Evolutionary conservation across 139 green algal species (phyloP), one percentile per base, ranked within the genome.

Genomic region (Coelastrella sp.): DNA sequence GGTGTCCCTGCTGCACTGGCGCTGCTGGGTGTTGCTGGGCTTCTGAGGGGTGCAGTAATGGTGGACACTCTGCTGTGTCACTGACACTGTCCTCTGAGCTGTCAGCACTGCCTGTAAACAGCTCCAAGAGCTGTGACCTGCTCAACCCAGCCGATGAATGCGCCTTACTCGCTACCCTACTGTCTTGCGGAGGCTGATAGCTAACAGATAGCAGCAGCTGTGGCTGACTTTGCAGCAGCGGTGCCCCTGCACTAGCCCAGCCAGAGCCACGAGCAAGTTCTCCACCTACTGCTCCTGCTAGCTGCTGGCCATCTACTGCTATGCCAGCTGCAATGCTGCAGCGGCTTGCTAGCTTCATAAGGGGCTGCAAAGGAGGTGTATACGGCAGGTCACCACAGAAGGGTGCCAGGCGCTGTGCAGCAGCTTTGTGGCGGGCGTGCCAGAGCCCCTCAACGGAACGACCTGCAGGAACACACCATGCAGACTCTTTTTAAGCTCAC

Each of bases 341-440:
- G 78, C 57, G 61, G 32, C 91, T 77, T 73, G 86, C 88, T 13
- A 78, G 78, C 5, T 89, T 57, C 14, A 94, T 71, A 4, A 92
- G 16, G 0, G 81, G 79, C 10, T 80, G 83, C 58, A 98, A 89
- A 5, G 96, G 95, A 14, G 96, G 96, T 23, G 22, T 85, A 54
- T 32, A 4, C 3, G 92, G 94, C 78, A 96, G 90, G 75, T 95
- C 94, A 5, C 17, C 54, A 20, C 92, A 76, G 71, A 91, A 89
- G 20, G 20, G 87, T 0, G 92, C 91, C 6, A 94, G 65, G 4
- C 88, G 84, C 65, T 89, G 82, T 4, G 90, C 94, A 17, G 91
- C 87, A 22, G 73, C 61, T 82, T 92, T 95, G 90, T 94, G 92
- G 7, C 58, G 6, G 13, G 17, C 23, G 5, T 84, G 76, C 93